Percentiles rank a stretch among this genome's conserved stretches.
Conservation (phyloP, 805 yeast genomes). For the Spathaspora hagerdaliae region DNA sequence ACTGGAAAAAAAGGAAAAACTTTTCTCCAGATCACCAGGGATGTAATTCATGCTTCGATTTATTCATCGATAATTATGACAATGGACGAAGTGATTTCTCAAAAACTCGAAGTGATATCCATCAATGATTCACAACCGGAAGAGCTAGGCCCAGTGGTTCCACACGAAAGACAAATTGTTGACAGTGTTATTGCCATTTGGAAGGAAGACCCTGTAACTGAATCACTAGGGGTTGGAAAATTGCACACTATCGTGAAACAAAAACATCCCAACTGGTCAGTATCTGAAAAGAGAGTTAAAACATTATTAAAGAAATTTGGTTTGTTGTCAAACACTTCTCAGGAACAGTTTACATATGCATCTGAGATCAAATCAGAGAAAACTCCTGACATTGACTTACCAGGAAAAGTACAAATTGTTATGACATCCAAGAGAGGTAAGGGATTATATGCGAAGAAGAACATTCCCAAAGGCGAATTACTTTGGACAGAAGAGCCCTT, state of each 20-base stretch:
- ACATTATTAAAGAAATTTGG: constrained; percentile 54
- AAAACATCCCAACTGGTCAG: constrained; percentile 57
- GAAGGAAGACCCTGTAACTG: constrained; percentile 64
- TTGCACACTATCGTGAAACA: constrained; percentile 48
- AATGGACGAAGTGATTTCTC: constrained; percentile 6
- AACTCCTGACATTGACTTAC: constrained; percentile 43
- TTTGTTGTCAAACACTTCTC: constrained; percentile 29
- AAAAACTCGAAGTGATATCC: constrained; percentile 30
- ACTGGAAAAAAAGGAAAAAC: no score
- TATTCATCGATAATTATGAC: background rate
- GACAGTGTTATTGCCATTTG: constrained; percentile 61
- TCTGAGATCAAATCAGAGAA: constrained; percentile 48
- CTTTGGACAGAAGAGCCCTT: constrained; percentile 62
- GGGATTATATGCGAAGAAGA: constrained; percentile 51
- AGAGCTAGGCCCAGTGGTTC: constrained; percentile 33
- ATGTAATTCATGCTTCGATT: no score
- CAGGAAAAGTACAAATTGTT: constrained; percentile 41
- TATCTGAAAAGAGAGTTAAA: constrained; percentile 57
- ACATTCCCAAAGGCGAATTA: constrained; percentile 46
- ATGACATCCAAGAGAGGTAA: constrained; percentile 56
- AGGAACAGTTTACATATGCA: constrained; percentile 47
- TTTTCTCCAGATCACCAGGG: no score
- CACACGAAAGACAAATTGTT: constrained; percentile 56
- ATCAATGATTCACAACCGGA: constrained; percentile 28
- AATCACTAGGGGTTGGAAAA: constrained; percentile 51